Evolutionary conservation across 495 filamentous ascomycete genomes (phyloP).

Genomic region (Penicillium subrubescens): DNA sequence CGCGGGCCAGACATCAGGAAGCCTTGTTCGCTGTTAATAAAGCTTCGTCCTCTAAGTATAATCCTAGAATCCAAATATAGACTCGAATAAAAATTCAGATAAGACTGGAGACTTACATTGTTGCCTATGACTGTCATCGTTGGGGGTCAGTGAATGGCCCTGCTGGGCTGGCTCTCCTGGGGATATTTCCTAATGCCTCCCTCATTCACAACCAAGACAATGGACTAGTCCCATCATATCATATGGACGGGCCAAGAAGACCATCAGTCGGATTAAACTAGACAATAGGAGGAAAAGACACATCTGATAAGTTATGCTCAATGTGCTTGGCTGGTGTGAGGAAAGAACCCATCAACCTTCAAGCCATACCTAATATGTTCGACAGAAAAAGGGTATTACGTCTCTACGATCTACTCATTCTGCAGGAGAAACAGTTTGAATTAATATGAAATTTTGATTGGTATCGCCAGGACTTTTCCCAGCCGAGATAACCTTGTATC

Average conservation of each 20-base stretch:
- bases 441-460: conserved; percentile 27
- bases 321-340: too few species aligned
- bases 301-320: too few species aligned
- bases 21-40: background rate
- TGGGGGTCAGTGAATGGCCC: background rate
- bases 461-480: conserved; percentile 24
- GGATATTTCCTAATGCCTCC: too few species aligned
- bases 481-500: conserved; percentile 44
- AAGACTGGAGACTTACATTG: background rate
- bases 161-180: too few species aligned
- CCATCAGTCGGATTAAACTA: too few species aligned
- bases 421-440: conserved; percentile 13
- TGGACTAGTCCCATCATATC: too few species aligned
- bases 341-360: too few species aligned
- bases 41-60: background rate
- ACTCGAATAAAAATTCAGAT: background rate
- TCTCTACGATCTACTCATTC: background rate
- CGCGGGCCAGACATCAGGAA: background rate
- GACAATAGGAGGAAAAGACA: too few species aligned
- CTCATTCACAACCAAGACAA: too few species aligned
- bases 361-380: too few species aligned
- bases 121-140: background rate
- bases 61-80: background rate
- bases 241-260: too few species aligned
- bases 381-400: too few species aligned